A percentile compares a stretch with the other conserved stretches of the same genome.
phyloP scores from a whole-genome alignment of 352 stramenopile genomes.

The Pythium diclinum region DNA sequence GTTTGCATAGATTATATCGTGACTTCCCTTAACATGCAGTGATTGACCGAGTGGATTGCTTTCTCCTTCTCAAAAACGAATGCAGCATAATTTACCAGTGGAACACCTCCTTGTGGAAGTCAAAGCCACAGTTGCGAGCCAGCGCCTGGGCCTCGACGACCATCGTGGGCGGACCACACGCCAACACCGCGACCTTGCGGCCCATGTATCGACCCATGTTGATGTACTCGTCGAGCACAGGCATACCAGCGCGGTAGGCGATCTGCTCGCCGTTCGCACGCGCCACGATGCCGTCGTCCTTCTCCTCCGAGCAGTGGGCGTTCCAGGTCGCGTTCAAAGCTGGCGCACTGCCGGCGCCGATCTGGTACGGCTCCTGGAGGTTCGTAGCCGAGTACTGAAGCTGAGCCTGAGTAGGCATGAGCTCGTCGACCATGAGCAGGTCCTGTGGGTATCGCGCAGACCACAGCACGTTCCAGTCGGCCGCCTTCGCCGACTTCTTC shows the following conservation, averaged over 20 bases:
- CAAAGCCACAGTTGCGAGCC: conserved; percentile 60
- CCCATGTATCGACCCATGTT: conserved; percentile 64
- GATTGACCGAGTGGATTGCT: conserved; percentile 8
- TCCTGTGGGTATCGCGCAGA: conserved; percentile 54
- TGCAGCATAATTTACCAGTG: conserved; percentile 51
- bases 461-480: conserved; percentile 63
- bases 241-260: conserved; percentile 44
- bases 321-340: conserved; percentile 52
- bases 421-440: conserved; percentile 70
- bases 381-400: conserved; percentile 29
- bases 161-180: conserved; percentile 72
- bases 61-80: conserved; percentile 3
- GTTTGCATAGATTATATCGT: not conserved
- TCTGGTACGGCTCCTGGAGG: conserved; percentile 51
- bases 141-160: conserved; percentile 60
- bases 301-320: conserved; percentile 60
- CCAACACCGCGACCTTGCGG: conserved; percentile 62
- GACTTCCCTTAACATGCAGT: not conserved
- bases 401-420: conserved; percentile 53
- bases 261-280: conserved; percentile 56
- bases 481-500: conserved; percentile 31
- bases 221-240: conserved; percentile 66
- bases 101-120: conserved; percentile 87
- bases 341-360: conserved; percentile 23
- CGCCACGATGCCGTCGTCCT: conserved; percentile 39